phyloP scores from a whole-genome alignment of 345 rosid species.

The thale cress (Arabidopsis thaliana) region DNA sequence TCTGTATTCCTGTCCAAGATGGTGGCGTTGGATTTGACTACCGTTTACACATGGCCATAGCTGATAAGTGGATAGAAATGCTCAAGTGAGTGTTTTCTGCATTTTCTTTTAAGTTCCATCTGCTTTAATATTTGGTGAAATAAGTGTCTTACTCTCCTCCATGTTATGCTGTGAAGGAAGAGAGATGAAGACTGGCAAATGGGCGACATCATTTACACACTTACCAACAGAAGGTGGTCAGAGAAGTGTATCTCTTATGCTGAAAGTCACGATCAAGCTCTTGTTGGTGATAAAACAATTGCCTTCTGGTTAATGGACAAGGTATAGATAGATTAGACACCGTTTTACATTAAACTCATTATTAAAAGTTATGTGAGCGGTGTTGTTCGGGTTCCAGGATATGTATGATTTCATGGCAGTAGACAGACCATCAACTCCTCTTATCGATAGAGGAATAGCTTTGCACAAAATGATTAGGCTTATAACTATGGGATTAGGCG shows the following conservation, averaged over 20 bases:
- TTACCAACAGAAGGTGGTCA: constrained; percentile 89
- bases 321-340: constrained; percentile 47
- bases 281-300: constrained; percentile 96
- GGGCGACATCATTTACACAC: constrained; percentile 71
- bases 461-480: constrained; percentile 98
- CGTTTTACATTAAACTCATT: background rate
- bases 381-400: constrained; percentile 59
- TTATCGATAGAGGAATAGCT: constrained; percentile 92
- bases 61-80: constrained; percentile 97
- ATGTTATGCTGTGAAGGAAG: constrained; percentile 57
- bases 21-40: constrained; percentile 99
- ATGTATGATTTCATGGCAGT: constrained; percentile 99
- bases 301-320: constrained; percentile 99
- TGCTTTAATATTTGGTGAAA: constrained; percentile 16
- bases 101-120: background rate
- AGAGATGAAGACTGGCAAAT: constrained; percentile 93
- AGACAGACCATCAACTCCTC: constrained; percentile 82
- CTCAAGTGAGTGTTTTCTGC: constrained; percentile 62
- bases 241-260: constrained; percentile 91
- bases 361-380: constrained; percentile 2
- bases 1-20: constrained; percentile 84
- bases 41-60: constrained; percentile 95
- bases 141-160: constrained; percentile 18
- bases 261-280: constrained; percentile 99
- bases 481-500: constrained; percentile 95